A percentile compares a stretch with the other conserved stretches of the same genome.
phyloP scores from a whole-genome alignment of 176 grass and related monocot species.

The Rhynchospora tenuis region DNA sequence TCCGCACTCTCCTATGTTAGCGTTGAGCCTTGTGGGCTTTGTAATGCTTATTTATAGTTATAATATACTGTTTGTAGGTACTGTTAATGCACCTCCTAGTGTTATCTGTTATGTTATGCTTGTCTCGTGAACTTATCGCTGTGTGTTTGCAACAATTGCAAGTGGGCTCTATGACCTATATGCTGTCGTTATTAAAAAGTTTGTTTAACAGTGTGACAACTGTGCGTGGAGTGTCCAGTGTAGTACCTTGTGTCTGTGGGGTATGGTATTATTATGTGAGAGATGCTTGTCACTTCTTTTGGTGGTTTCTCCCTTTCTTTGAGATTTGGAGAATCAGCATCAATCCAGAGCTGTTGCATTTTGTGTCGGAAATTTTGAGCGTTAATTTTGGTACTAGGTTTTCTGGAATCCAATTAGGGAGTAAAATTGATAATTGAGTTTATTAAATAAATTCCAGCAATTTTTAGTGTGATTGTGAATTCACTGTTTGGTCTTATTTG shows the following conservation, averaged over 20 bases:
- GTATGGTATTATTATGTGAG: not conserved
- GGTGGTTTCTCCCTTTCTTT: not conserved
- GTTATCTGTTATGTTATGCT: slow-evolving; percentile 7
- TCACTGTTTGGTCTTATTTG: not conserved
- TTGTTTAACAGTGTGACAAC: not conserved
- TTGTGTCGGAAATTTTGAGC: not conserved
- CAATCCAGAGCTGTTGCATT: not conserved
- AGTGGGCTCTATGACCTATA: slow-evolving; percentile 2
- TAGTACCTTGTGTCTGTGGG: not conserved
- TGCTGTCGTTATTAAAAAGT: not conserved
- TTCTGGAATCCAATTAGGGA: not conserved
- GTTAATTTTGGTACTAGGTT: not conserved
- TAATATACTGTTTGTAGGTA: slow-evolving; percentile 1
- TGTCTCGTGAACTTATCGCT: slow-evolving; percentile 8
- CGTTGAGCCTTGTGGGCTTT: slow-evolving; percentile 7
- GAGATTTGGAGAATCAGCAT: not conserved
- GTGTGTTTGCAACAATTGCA: slow-evolving; percentile 12
- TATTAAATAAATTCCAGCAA: not conserved
- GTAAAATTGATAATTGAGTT: not conserved
- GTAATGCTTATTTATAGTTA: slow-evolving; percentile 5
- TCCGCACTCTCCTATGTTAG: slow-evolving; percentile 1
- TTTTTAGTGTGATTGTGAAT: not conserved
- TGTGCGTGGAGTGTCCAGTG: slow-evolving; percentile 1
- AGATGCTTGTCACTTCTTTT: slow-evolving; percentile 1
- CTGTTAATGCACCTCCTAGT: slow-evolving; percentile 7